Conservation (phyloP, 106 monocot species). For the Phalaenopsis aphrodite region DNA sequence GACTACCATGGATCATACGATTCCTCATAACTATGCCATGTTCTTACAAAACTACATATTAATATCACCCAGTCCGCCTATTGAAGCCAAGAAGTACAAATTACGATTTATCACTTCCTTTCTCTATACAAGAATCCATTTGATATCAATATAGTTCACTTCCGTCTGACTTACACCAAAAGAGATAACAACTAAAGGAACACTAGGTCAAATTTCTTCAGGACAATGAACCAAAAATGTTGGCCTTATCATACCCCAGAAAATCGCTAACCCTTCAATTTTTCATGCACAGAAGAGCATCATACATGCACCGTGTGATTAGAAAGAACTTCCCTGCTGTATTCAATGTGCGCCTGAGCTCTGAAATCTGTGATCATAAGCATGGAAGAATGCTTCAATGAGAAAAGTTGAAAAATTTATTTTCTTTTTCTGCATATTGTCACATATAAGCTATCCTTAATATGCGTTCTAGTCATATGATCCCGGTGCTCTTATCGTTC, state of each 20-base stretch:
- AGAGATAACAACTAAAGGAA: background rate
- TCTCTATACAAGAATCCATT: too few species aligned
- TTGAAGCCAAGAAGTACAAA: too few species aligned
- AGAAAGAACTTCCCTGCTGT: background rate
- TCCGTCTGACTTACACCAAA: too few species aligned
- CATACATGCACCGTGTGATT: background rate
- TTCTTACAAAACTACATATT: too few species aligned
- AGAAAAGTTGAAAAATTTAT: background rate
- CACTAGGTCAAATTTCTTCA: background rate
- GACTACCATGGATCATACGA: too few species aligned
- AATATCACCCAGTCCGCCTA: too few species aligned
- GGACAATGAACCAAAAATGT: background rate
- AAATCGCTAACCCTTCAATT: background rate
- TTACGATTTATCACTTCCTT: too few species aligned
- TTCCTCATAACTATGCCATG: too few species aligned
- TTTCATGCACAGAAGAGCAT: background rate
- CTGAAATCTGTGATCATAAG: background rate
- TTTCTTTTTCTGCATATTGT: background rate
- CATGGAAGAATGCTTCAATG: background rate
- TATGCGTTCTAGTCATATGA: constrained; percentile 66
- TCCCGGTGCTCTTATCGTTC: constrained; percentile 64
- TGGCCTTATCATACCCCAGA: too few species aligned
- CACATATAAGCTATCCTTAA: constrained; percentile 28
- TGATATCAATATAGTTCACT: too few species aligned
- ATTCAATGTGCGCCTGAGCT: background rate